Conservation (phyloP, 441 rosid genomes). For the Omphalea diandra region DNA sequence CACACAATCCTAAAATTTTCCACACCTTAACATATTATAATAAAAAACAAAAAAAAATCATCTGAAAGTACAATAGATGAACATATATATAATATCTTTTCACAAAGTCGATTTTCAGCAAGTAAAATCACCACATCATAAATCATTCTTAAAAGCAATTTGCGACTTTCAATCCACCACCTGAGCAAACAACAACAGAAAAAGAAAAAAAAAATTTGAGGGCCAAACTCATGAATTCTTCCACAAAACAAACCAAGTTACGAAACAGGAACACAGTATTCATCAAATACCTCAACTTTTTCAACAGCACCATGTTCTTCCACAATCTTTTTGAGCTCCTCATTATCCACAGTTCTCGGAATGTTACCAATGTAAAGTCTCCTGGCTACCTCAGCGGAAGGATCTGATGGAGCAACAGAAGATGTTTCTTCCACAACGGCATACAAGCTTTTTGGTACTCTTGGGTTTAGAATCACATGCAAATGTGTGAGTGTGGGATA, state of each 20-base stretch:
- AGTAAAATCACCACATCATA: not conserved
- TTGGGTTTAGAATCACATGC: not conserved
- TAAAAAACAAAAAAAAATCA: not conserved
- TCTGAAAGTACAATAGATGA: not conserved
- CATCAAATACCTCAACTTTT: slow-evolving; percentile 63
- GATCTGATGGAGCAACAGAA: slow-evolving; percentile 32
- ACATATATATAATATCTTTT: not conserved
- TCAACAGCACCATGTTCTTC: slow-evolving; percentile 84
- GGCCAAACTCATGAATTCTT: not conserved
- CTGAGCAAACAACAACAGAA: not conserved
- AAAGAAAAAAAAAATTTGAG: not conserved
- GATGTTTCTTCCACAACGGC: slow-evolving; percentile 55
- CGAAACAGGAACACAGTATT: not conserved
- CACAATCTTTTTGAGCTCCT: slow-evolving; percentile 62
- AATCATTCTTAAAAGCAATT: not conserved
- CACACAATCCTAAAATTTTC: not conserved
- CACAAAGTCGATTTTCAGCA: not conserved
- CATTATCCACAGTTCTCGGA: slow-evolving; percentile 62
- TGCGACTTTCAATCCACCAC: not conserved
- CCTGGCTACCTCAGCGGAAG: slow-evolving; percentile 53
- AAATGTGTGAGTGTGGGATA: slow-evolving; percentile 18
- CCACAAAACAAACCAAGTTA: not conserved
- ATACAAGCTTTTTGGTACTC: slow-evolving; percentile 25
- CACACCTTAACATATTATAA: not conserved
- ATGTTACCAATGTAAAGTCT: slow-evolving; percentile 82